Evolutionary conservation across 257 asterid species (phyloP).

Genomic region (Gentiana macrophylla): DNA sequence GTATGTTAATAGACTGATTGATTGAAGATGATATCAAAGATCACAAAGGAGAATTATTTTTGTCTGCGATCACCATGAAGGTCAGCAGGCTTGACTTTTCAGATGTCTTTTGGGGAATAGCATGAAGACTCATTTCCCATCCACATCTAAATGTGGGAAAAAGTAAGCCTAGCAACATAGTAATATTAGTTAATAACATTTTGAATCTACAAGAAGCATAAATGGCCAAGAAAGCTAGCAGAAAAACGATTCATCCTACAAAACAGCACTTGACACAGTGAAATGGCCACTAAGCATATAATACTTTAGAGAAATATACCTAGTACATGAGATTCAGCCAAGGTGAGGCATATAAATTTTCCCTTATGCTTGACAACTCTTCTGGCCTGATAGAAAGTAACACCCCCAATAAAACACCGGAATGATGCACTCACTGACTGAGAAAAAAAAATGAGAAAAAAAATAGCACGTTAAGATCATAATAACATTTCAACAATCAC

Average conservation of each 20-base stretch:
- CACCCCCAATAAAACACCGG: conserved; percentile 11
- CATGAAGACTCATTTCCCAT: conserved; percentile 72
- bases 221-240: neutral
- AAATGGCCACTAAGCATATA: neutral
- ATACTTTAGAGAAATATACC: conserved; percentile 31
- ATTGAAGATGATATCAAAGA: conserved; percentile 40
- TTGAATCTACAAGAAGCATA: neutral
- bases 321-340: conserved; percentile 82
- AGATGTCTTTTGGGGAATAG: conserved; percentile 41
- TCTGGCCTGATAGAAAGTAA: conserved; percentile 48
- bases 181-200: conserved; percentile 1
- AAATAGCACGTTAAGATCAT: conserved; percentile 6
- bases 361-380: conserved; percentile 70
- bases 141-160: conserved; percentile 79
- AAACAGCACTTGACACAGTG: conserved; percentile 1
- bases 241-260: neutral
- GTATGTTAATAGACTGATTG: conserved; percentile 29
- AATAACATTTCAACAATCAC: neutral
- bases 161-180: conserved; percentile 44
- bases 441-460: conserved; percentile 12
- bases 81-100: conserved; percentile 51
- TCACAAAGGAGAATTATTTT: conserved; percentile 33
- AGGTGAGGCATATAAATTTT: conserved; percentile 79
- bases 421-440: conserved; percentile 3
- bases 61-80: conserved; percentile 73